Evolutionary conservation across 768 basidiomycete species (phyloP).

Genomic region (Suillus ampliporus): DNA sequence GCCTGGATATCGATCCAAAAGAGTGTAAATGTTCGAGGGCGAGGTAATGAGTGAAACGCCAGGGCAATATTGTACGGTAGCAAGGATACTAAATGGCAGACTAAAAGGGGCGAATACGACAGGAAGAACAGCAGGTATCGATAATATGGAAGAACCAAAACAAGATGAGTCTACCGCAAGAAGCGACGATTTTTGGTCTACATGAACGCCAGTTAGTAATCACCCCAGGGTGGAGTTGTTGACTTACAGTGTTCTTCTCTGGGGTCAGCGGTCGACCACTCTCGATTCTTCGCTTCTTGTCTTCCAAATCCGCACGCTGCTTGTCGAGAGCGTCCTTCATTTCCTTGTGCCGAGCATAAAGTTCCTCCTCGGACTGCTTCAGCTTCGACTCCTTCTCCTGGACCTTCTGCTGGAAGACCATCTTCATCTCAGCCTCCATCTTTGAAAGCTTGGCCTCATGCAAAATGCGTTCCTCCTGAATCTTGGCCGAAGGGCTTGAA

Average conservation of each 20-base stretch:
- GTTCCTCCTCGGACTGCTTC: conserved; percentile 98
- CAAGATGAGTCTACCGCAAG: conserved; percentile 35
- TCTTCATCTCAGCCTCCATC: conserved; percentile 99
- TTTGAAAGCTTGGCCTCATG: conserved; percentile 98
- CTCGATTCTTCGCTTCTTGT: conserved; percentile 97
- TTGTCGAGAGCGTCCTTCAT: conserved; percentile 99
- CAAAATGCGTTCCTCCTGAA: conserved; percentile 94
- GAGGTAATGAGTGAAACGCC: conserved; percentile 37
- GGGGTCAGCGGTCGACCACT: conserved; percentile 94
- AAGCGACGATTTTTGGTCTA: conserved; percentile 44
- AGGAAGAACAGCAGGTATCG: conserved; percentile 20
- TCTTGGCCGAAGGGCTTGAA: conserved; percentile 88
- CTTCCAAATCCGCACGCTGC: conserved; percentile 93
- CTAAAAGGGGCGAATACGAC: conserved; percentile 42
- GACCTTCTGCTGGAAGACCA: conserved; percentile 99
- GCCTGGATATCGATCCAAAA: conserved; percentile 61
- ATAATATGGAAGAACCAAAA: conserved; percentile 16
- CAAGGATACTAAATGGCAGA: conserved; percentile 43
- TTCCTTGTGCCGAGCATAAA: conserved; percentile 97
- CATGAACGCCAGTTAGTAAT: conserved; percentile 19
- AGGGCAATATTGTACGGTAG: conserved; percentile 51
- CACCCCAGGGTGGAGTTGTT: conserved; percentile 10
- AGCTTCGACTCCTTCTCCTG: conserved; percentile 99
- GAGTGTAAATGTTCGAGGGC: conserved; percentile 59
- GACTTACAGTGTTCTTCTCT: conserved; percentile 84